A percentile compares a stretch with the other conserved stretches of the same genome.
phyloP scores from a whole-genome alignment of 2,329 filamentous ascomycete genomes.

The Colletotrichum melonis region DNA sequence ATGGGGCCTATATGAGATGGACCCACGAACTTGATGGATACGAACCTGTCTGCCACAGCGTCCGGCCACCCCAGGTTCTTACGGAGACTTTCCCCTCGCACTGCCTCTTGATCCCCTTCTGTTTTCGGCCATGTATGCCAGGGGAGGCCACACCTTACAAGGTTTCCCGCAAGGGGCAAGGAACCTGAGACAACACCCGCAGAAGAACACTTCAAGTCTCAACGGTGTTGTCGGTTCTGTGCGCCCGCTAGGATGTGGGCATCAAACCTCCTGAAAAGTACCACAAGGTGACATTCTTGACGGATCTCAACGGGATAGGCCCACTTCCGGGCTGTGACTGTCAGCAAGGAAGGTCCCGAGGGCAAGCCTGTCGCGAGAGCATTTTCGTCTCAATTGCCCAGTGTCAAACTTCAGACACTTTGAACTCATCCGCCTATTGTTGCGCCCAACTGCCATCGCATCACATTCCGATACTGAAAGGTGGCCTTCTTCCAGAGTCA shows the following conservation, averaged over 20 bases:
- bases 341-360: slow-evolving; percentile 16
- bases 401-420: slow-evolving; percentile 23
- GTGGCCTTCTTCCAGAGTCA: slow-evolving; percentile 6
- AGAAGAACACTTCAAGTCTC: slow-evolving; percentile 11
- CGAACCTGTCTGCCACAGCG: slow-evolving; percentile 10
- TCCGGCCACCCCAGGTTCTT: slow-evolving; percentile 22
- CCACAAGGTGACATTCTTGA: slow-evolving; percentile 25
- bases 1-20: slow-evolving; percentile 2
- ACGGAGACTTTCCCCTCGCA: slow-evolving; percentile 33
- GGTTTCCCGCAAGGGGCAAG: slow-evolving; percentile 31
- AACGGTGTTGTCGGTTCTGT: slow-evolving; percentile 29
- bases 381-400: slow-evolving; percentile 25
- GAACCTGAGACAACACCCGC: slow-evolving; percentile 33
- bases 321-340: slow-evolving; percentile 2
- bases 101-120: slow-evolving; percentile 19
- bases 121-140: slow-evolving; percentile 26
- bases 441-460: background rate
- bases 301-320: slow-evolving; percentile 10
- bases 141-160: slow-evolving; percentile 34
- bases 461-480: slow-evolving; percentile 19
- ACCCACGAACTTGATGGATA: slow-evolving; percentile 10
- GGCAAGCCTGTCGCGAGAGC: slow-evolving; percentile 1
- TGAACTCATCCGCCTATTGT: background rate
- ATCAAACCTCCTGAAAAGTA: slow-evolving; percentile 34
- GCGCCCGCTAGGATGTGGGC: slow-evolving; percentile 28